Evolutionary conservation across 805 yeast genomes (phyloP), one percentile per base, ranked within the genome.

Genomic region (Wickerhamomyces chambardii): DNA sequence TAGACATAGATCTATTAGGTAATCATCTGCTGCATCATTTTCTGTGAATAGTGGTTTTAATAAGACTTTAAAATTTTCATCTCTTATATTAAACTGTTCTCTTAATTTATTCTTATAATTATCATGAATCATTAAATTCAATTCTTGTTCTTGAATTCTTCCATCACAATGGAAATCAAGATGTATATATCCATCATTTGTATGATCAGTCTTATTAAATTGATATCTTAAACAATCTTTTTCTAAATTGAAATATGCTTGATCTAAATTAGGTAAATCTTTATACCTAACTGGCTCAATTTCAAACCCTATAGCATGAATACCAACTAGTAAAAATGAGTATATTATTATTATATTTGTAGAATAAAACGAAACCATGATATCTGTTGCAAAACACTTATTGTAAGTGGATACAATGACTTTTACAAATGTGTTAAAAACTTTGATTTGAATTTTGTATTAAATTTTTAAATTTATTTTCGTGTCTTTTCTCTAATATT

Each of bases 1-100:
- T 15, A 59, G 43, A 37, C 66, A 61, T 2, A 59, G 19, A 12
- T 44, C 44, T 26, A 58, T 31, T 1, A 29, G 12, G 1, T 41
- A 28, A 9, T 28, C 26, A 15, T 31, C 19, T 4, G 21, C 15
- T 14, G 19, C 37, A 8, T 11, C 17, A 7, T 9, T 15, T 9
- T 19, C 12, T 15, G 7, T 19, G 22, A 19, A 8, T 8, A 7
- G 14, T 4, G 48, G 48, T 17, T 38, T 40, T 28, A 46, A 32
- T 3, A 44, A 26, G n/a, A 44, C 17, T 22, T 22, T 36, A 17
- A 36, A 36, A 14, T n/a, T 19, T 4, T 29, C 17, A 27, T 39
- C 43, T 14, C 30, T 30, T 16, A 45, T 25, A 30, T 38, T 28
- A 4, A 35, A 34, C 16, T 28, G 33, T 14, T 22, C 9, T n/a